These are phyloP conservation scores for Tolypocladium pustulatum DNA, from an alignment of 2,329 filamentous ascomycete species.

Conservation along the genomic window DNA sequence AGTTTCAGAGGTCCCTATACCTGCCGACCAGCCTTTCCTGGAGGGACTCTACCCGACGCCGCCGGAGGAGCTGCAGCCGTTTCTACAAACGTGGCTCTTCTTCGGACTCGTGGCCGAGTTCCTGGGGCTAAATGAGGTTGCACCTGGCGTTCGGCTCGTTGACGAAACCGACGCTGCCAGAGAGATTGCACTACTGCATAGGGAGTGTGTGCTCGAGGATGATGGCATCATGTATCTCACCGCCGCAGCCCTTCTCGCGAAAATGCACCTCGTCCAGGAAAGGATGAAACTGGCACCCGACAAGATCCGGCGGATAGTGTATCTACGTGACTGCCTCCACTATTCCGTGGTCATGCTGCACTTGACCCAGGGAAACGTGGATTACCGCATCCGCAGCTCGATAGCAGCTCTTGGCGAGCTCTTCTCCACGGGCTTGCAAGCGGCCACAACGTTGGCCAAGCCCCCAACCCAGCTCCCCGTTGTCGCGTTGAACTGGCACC, in stretches of 20 bases:
- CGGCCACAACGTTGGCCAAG: background rate
- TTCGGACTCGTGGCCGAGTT: constrained; percentile 20
- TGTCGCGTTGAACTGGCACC: constrained; percentile 9
- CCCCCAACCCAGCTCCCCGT: constrained; percentile 6
- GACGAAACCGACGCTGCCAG: constrained; percentile 1
- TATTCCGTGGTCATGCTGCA: constrained; percentile 8
- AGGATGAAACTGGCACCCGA: constrained; percentile 5
- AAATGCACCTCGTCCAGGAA: constrained; percentile 1
- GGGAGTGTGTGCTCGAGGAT: constrained; percentile 2
- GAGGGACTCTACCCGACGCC: constrained; percentile 10
- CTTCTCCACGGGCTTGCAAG: constrained; percentile 7
- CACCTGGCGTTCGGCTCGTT: constrained; percentile 5
- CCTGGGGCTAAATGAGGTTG: constrained; percentile 13
- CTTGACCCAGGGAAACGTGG: constrained; percentile 9
- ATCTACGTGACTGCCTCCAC: constrained; percentile 10
- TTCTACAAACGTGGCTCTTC: constrained; percentile 22
- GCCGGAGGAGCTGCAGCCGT: constrained; percentile 10
- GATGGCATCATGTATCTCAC: constrained; percentile 1
- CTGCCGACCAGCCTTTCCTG: constrained; percentile 3
- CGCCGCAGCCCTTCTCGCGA: constrained; percentile 1
- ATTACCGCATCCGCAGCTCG: constrained; percentile 13
- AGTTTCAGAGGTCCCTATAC: background rate
- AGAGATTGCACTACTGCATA: constrained; percentile 8
- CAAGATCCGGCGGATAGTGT: constrained; percentile 5
- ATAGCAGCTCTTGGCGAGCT: constrained; percentile 17